These are phyloP conservation scores for Talaromyces verruculosus DNA, from an alignment of 2,329 filamentous ascomycete species.

Conservation along the genomic window DNA sequence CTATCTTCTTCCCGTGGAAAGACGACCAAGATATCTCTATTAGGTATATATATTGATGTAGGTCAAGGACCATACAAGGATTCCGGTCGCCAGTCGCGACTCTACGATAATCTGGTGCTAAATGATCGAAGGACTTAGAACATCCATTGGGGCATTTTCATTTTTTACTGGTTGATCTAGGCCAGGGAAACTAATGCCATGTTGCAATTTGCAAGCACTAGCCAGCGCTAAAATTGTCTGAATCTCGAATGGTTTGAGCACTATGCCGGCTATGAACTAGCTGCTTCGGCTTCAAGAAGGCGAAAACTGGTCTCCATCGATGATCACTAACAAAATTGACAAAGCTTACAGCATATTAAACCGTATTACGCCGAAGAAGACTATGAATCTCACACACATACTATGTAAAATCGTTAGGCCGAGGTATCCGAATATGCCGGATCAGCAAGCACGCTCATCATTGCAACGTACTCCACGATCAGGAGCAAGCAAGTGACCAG, in stretches of 20 bases:
- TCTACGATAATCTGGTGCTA: neutral
- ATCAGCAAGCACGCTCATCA: neutral
- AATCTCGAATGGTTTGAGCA: neutral
- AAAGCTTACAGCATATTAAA: neutral
- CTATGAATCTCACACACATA: neutral
- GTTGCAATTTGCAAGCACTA: constrained; percentile 1
- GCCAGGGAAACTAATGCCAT: neutral
- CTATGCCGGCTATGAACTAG: neutral
- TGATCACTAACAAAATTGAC: neutral
- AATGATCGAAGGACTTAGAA: neutral
- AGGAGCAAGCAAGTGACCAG: neutral
- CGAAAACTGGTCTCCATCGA: neutral
- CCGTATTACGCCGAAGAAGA: neutral
- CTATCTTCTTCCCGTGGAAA: neutral
- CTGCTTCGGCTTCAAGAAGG: neutral
- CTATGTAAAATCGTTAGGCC: neutral
- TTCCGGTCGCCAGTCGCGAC: neutral
- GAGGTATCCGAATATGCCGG: neutral
- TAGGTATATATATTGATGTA: too few relatives aligned
- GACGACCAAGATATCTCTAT: neutral
- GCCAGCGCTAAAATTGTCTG: neutral
- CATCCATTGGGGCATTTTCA: neutral
- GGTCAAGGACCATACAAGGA: too few relatives aligned
- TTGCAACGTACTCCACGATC: neutral
- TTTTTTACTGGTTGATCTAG: neutral